Evolutionary conservation across 805 yeast genomes (phyloP), one percentile per base, ranked within the genome.

Genomic region (Wickerhamiella brachini): DNA sequence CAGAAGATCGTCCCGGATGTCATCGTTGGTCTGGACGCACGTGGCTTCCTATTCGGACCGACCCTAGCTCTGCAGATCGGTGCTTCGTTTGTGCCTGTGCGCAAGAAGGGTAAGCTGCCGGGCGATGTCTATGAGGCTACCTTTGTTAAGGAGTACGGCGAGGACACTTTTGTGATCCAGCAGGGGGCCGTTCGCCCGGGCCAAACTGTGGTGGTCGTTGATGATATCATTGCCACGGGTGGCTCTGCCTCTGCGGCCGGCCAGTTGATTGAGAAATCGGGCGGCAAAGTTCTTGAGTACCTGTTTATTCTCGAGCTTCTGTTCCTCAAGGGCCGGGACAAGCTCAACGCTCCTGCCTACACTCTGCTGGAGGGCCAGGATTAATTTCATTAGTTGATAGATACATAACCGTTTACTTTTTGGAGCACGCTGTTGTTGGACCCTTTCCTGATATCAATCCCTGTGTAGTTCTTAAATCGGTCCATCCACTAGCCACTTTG

Each of bases 11-110:
- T 73, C 55, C 79, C 94, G 56, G 97, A 93, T 64, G 90, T 83
- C 64, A 75, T 93, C 54, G 87, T 93, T 48, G 99, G 97, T 46
- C 76, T 93, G 58, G 99, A 93, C 69, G 85, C 97, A 48, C 82
- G 99, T 69, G 99, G 99, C 3, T 93, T 93, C 67, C 73, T 93
- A 53, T 90, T 93, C 62, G 99, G 97, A 13, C 99, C 99, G 45
- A 73, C 97, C 37, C 74, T 93, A 59, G 98, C 98, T 8, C 75
- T 93, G 57, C 90, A 85, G 51, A 68, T 93, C 53, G 81, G 82
- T 55, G 89, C 90, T 38, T 94, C 96, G 9, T 93, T 93, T 62
- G 84, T 90, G 49, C 97, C 99, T 22, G 83, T 93, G 45, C 85
- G 99, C 75, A 93, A 93, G 72, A 80, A 80, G 51, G 97, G 97